phyloP scores from a whole-genome alignment of 805 yeast species.

The Starmerella kuoi region DNA sequence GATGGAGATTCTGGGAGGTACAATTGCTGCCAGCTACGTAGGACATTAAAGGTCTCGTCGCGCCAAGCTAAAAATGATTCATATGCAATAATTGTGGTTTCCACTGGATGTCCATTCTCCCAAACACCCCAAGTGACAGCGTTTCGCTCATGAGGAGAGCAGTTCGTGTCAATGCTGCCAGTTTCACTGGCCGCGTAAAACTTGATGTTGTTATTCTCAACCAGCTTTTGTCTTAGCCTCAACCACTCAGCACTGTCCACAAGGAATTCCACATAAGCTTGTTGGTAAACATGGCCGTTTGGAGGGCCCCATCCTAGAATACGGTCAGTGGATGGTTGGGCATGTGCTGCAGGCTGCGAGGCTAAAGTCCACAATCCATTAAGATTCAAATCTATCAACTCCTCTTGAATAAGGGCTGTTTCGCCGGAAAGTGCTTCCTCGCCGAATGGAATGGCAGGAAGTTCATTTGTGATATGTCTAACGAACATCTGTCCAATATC shows the following conservation, averaged over 20 bases:
- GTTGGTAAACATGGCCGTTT: constrained; percentile 80
- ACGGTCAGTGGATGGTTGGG: constrained; percentile 63
- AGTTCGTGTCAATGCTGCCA: constrained; percentile 42
- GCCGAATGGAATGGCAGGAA: constrained; percentile 82
- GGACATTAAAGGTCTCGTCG: constrained; percentile 84
- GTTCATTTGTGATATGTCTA: constrained; percentile 59
- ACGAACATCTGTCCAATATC: constrained; percentile 61
- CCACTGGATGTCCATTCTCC: constrained; percentile 66
- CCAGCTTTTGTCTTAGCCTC: constrained; percentile 19
- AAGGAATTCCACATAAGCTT: constrained; percentile 85
- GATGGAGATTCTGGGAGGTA: constrained; percentile 46
- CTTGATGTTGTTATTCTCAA: constrained; percentile 40
- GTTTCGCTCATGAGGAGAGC: constrained; percentile 43
- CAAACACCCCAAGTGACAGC: constrained; percentile 98
- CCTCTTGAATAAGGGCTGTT: constrained; percentile 85
- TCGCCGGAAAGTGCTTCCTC: constrained; percentile 78
- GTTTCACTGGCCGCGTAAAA: constrained; percentile 58
- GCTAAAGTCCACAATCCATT: constrained; percentile 75
- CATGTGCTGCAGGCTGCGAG: constrained; percentile 90
- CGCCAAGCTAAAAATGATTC: constrained; percentile 93
- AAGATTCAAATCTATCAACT: constrained; percentile 64
- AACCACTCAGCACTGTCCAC: constrained; percentile 64
- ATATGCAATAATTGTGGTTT: constrained; percentile 82
- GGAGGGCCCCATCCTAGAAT: constrained; percentile 97
- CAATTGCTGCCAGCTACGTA: constrained; percentile 84